Conservation (phyloP, 495 filamentous ascomycete genomes). For the Bacidia gigantensis region DNA sequence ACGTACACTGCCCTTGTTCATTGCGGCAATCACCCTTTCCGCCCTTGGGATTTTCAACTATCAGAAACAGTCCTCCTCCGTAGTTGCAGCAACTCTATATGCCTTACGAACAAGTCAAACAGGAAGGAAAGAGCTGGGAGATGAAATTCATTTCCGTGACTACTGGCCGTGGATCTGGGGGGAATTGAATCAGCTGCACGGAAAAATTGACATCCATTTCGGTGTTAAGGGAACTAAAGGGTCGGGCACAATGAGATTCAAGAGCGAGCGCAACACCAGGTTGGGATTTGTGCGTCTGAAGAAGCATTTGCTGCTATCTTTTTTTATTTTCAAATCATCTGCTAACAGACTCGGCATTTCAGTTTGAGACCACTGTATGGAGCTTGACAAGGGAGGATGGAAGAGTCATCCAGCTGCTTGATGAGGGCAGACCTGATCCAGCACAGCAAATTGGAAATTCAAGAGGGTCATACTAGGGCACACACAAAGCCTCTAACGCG, state of each 20-base stretch:
- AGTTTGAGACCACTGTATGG: slow-evolving; percentile 70
- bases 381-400: slow-evolving; percentile 54
- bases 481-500: no score
- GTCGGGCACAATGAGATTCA: slow-evolving; percentile 66
- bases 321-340: background rate
- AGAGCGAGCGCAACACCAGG: slow-evolving; percentile 56
- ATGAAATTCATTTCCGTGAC: slow-evolving; percentile 82
- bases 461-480: background rate
- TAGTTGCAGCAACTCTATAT: slow-evolving; percentile 78
- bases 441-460: slow-evolving; percentile 5
- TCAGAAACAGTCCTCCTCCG: slow-evolving; percentile 72
- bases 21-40: slow-evolving; percentile 43
- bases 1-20: slow-evolving; percentile 43
- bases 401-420: slow-evolving; percentile 49
- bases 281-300: slow-evolving; percentile 51
- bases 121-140: slow-evolving; percentile 66
- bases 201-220: slow-evolving; percentile 76
- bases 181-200: slow-evolving; percentile 87
- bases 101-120: slow-evolving; percentile 65
- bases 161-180: slow-evolving; percentile 89
- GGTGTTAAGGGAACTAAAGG: slow-evolving; percentile 70
- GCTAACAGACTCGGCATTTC: background rate
- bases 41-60: slow-evolving; percentile 93
- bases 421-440: slow-evolving; percentile 23
- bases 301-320: background rate